These are phyloP conservation scores for Amanita phalloides DNA, from an alignment of 768 basidiomycete genomes.

Conservation along the genomic window DNA sequence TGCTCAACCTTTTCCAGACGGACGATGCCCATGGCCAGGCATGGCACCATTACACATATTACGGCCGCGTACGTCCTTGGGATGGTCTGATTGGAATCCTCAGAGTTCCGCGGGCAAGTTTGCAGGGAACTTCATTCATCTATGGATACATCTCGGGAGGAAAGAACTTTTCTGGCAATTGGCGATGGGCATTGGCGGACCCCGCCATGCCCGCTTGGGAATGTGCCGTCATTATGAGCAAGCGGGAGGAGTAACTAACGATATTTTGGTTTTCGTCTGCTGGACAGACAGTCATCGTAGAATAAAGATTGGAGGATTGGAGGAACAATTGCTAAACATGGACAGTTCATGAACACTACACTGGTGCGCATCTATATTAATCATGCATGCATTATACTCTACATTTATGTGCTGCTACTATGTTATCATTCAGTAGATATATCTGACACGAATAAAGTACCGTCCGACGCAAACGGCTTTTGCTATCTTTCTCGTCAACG, in stretches of 20 bases:
- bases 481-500: background rate
- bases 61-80: slow-evolving; percentile 47
- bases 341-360: background rate
- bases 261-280: background rate
- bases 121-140: slow-evolving; percentile 34
- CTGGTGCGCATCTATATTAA: background rate
- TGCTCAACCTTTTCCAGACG: slow-evolving; percentile 23
- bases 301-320: background rate
- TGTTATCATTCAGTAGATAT: background rate
- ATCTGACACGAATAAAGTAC: background rate
- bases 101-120: slow-evolving; percentile 14
- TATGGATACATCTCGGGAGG: slow-evolving; percentile 63
- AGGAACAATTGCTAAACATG: background rate
- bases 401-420: background rate
- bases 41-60: slow-evolving; percentile 36
- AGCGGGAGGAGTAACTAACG: slow-evolving; percentile 19
- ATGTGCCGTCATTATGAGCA: slow-evolving; percentile 53
- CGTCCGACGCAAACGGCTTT: background rate
- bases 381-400: background rate
- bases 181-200: slow-evolving; percentile 43
- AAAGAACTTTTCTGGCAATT: slow-evolving; percentile 60
- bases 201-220: slow-evolving; percentile 44
- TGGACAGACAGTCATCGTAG: background rate
- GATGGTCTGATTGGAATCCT: slow-evolving; percentile 49
- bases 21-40: slow-evolving; percentile 35